Evolutionary conservation across 2,329 filamentous ascomycete genomes (phyloP), one percentile per base, ranked within the genome.

Genomic region (Mariannaea sp.): DNA sequence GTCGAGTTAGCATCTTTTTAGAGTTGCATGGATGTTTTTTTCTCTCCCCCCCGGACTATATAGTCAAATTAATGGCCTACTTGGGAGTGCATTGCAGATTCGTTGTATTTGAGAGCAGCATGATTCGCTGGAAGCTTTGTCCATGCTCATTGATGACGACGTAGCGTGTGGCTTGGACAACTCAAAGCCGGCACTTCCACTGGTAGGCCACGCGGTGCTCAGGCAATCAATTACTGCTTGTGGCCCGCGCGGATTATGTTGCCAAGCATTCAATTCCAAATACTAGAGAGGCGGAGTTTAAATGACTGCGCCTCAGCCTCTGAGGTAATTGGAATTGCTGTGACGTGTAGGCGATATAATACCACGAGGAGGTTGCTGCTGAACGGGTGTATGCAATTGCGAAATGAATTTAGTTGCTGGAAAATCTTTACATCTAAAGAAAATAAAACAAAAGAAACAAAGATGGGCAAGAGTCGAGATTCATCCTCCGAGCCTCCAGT

Each of bases 211-310:
- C 24, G 2, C 1, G 30, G 12, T 8, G 19, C 10, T 33, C 9
- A 9, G 17, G 12, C 14, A 16, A 19, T 24, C 5, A 24, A 24
- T 24, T 24, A 5, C 22, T 5, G 8, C 5, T 24, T 5, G 8
- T 24, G 5, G 5, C 22, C 22, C 22, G 5, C 22, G 5, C 8
- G 8, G 22, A 8, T 5, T 8, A 24, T 5, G 22, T 24, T 24
- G 22, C 22, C 8, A 13, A 47, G 36, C n/a, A 8, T 14, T 30
- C 2, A 47, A 47, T 47, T 47, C 44, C 44, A 47, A 47, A 47
- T 47, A 39, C 33, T 33, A 22, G 13, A 38, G 16, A n/a, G 19
- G 44, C 12, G 35, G 26, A 19, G 24, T 8, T n/a, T n/a, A 7
- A 30, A 12, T 7, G 27, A 30, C 44, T 47, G 44, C 44, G 44